Conservation (phyloP, 768 basidiomycete genomes). For the Lentinula guzmanii region DNA sequence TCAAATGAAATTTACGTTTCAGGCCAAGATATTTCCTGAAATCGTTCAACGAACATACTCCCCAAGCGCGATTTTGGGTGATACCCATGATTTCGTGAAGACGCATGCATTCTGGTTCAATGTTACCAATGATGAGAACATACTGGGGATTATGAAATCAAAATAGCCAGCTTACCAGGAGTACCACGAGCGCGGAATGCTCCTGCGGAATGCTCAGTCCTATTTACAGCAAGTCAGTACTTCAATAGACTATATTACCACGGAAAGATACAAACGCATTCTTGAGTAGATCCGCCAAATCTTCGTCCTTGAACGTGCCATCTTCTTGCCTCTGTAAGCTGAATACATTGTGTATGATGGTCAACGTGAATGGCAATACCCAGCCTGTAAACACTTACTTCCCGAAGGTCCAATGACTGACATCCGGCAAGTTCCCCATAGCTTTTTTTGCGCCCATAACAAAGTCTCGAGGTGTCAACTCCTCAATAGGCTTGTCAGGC, state of each 20-base stretch:
- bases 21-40: constrained; percentile 79
- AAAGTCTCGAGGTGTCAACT: constrained; percentile 46
- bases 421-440: constrained; percentile 34
- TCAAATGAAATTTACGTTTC: constrained; percentile 43
- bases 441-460: constrained; percentile 34
- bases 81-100: constrained; percentile 85
- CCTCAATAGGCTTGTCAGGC: constrained; percentile 42
- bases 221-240: constrained; percentile 17
- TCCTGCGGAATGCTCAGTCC: constrained; percentile 66
- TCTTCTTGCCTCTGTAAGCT: constrained; percentile 58
- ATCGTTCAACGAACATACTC: constrained; percentile 79
- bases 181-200: constrained; percentile 75
- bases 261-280: constrained; percentile 39
- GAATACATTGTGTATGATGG: neutral
- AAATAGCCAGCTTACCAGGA: constrained; percentile 34
- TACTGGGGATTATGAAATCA: neutral
- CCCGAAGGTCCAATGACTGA: constrained; percentile 64
- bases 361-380: too few species aligned
- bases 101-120: constrained; percentile 47
- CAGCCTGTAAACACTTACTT: constrained; percentile 27
- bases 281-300: constrained; percentile 62
- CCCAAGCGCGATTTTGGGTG: constrained; percentile 70
- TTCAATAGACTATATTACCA: neutral
- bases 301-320: constrained; percentile 61
- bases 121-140: neutral